phyloP scores from a whole-genome alignment of 2,329 filamentous ascomycete genomes.

The Plectosphaerella plurivora region DNA sequence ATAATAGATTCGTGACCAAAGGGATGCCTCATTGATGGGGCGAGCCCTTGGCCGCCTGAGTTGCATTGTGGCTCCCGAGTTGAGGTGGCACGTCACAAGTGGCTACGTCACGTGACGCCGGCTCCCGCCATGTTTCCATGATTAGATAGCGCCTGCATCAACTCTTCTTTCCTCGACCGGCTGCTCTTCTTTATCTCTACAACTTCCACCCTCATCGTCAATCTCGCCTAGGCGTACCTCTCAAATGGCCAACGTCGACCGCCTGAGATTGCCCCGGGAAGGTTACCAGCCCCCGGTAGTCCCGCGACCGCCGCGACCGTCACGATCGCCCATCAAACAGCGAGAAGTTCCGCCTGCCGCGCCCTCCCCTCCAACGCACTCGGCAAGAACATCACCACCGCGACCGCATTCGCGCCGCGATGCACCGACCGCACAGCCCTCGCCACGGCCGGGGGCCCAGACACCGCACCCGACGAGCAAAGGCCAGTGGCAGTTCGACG shows the following conservation, averaged over 20 bases:
- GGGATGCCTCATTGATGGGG: not conserved
- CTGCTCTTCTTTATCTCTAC: not conserved
- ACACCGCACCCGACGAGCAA: constrained; percentile 23
- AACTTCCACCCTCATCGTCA: constrained; percentile 2
- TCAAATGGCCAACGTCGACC: constrained; percentile 55
- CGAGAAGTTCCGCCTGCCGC: constrained; percentile 57
- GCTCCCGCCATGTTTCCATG: constrained; percentile 1
- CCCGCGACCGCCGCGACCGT: constrained; percentile 35
- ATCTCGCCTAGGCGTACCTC: too few relatives aligned
- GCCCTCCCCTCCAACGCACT: constrained; percentile 55
- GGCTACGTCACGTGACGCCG: constrained; percentile 1
- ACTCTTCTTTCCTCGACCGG: not conserved
- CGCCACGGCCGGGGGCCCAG: constrained; percentile 6
- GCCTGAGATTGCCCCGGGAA: constrained; percentile 53
- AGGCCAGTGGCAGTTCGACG: constrained; percentile 84
- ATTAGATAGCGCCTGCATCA: constrained; percentile 16
- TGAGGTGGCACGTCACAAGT: not conserved
- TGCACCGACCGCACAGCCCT: constrained; percentile 34
- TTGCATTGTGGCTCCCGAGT: not conserved
- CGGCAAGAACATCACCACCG: constrained; percentile 51
- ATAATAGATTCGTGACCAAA: not conserved
- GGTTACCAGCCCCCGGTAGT: constrained; percentile 50
- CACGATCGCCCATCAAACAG: constrained; percentile 45
- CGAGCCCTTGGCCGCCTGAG: too few relatives aligned
- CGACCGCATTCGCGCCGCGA: constrained; percentile 38